Percentiles rank a stretch among this genome's conserved stretches.
These are phyloP conservation scores for Botrytis pseudocinerea DNA, from an alignment of 2,329 filamentous ascomycete species.

Conservation along the genomic window DNA sequence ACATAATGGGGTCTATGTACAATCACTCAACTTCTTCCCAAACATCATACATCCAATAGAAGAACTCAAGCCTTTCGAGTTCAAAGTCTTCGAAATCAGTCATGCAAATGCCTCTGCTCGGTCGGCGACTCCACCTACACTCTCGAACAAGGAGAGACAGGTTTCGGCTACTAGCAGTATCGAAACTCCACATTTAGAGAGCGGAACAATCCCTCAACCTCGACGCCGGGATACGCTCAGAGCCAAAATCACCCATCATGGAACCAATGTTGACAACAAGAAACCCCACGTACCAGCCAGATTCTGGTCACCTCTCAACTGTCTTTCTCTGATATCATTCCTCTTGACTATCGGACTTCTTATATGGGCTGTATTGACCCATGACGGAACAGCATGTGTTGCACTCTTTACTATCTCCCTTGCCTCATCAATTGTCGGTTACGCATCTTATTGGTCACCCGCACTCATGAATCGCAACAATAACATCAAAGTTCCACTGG, in stretches of 20 bases:
- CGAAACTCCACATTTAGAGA: conserved; percentile 16
- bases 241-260: conserved; percentile 27
- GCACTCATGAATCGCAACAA: conserved; percentile 54
- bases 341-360: conserved; percentile 52
- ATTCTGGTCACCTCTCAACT: conserved; percentile 53
- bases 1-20: conserved; percentile 55
- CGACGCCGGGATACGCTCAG: conserved; percentile 27
- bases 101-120: conserved; percentile 40
- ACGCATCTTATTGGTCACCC: conserved; percentile 59
- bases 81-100: conserved; percentile 51
- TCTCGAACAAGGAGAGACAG: conserved; percentile 4
- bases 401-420: conserved; percentile 54
- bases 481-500: conserved; percentile 48
- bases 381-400: conserved; percentile 53
- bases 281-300: conserved; percentile 52
- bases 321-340: conserved; percentile 54
- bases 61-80: conserved; percentile 49
- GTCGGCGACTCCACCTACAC: not conserved
- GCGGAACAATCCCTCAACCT: conserved; percentile 20
- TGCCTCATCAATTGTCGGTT: conserved; percentile 55
- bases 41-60: conserved; percentile 60
- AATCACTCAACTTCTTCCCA: conserved; percentile 61
- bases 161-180: conserved; percentile 16
- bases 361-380: conserved; percentile 44
- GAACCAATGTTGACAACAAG: conserved; percentile 39